Evolutionary conservation across 2,329 filamentous ascomycete genomes (phyloP).

Genomic region (Talaromyces albobiverticillius): DNA sequence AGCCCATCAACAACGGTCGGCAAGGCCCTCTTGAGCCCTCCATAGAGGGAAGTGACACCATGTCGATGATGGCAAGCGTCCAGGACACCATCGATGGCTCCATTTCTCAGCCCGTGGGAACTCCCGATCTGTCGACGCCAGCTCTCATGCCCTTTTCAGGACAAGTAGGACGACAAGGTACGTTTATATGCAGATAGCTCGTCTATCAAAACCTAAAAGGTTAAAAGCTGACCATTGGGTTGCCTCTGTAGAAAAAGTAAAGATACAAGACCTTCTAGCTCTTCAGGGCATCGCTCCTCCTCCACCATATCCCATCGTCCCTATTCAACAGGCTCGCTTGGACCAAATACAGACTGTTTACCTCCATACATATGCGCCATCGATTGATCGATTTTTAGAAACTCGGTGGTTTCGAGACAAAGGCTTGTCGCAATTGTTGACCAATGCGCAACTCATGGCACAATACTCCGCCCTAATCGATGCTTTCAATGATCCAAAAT

Average conservation of each 20-base stretch:
- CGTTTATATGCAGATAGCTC: slow-evolving; percentile 31
- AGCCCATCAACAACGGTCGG: slow-evolving; percentile 35
- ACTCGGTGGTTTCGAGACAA: slow-evolving; percentile 72
- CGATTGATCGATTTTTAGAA: slow-evolving; percentile 74
- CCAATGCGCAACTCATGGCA: slow-evolving; percentile 59
- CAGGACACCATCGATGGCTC: slow-evolving; percentile 30
- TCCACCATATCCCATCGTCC: slow-evolving; percentile 52
- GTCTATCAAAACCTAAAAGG: neutral
- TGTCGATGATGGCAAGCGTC: slow-evolving; percentile 31
- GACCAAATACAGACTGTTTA: slow-evolving; percentile 71
- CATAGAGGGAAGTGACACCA: slow-evolving; percentile 48
- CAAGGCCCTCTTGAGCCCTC: slow-evolving; percentile 61
- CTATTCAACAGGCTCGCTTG: slow-evolving; percentile 46
- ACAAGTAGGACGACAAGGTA: slow-evolving; percentile 16
- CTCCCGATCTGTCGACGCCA: slow-evolving; percentile 23
- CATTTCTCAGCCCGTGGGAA: slow-evolving; percentile 25
- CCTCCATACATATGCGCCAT: slow-evolving; percentile 70
- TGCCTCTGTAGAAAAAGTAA: slow-evolving; percentile 56
- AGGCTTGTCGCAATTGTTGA: slow-evolving; percentile 53
- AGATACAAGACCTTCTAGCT: slow-evolving; percentile 69
- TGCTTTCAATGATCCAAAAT: slow-evolving; percentile 40
- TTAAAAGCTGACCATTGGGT: neutral
- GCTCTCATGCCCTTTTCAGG: slow-evolving; percentile 23
- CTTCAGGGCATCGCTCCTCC: slow-evolving; percentile 60
- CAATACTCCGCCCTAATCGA: slow-evolving; percentile 65